A percentile compares a stretch with the other conserved stretches of the same genome.
phyloP scores from a whole-genome alignment of 495 filamentous ascomycete genomes.

The Tuber borchii region DNA sequence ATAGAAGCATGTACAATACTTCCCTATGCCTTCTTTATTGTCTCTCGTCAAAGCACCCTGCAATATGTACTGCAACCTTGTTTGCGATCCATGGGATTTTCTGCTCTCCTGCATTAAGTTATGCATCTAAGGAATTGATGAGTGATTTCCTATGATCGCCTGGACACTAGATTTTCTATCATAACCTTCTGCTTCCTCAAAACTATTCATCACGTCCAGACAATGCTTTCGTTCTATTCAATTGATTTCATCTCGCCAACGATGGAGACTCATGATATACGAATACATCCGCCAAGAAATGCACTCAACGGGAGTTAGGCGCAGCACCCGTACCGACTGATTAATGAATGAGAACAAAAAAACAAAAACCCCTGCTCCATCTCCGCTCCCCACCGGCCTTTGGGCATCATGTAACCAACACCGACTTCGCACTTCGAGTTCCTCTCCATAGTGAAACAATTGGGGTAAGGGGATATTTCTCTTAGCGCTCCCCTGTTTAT shows the following conservation, averaged over 20 bases:
- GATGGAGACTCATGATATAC: neutral
- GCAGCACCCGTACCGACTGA: neutral
- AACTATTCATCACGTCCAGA: neutral
- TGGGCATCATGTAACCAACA: neutral
- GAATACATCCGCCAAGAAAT: neutral
- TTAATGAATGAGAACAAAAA: neutral
- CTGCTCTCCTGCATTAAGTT: constrained; percentile 13
- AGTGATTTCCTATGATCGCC: constrained; percentile 24
- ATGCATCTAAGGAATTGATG: constrained; percentile 14
- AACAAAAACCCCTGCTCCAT: neutral
- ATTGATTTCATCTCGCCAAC: neutral
- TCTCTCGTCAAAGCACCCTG: constrained; percentile 39
- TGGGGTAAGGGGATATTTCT: neutral
- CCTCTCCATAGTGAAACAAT: neutral
- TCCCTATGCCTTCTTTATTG: constrained; percentile 37
- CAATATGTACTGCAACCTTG: constrained; percentile 42
- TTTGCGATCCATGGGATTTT: constrained; percentile 28
- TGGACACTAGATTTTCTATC: neutral
- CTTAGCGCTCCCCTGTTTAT: constrained; percentile 1
- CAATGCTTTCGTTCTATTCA: neutral
- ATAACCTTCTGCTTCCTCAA: neutral
- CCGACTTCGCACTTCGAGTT: neutral
- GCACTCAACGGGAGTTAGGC: neutral
- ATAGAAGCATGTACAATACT: constrained; percentile 38
- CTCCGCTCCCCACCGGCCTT: neutral